Base-by-base conservation (phyloP, 2,329 filamentous ascomycete genomes). In the Sarocladium strictum region DNA sequence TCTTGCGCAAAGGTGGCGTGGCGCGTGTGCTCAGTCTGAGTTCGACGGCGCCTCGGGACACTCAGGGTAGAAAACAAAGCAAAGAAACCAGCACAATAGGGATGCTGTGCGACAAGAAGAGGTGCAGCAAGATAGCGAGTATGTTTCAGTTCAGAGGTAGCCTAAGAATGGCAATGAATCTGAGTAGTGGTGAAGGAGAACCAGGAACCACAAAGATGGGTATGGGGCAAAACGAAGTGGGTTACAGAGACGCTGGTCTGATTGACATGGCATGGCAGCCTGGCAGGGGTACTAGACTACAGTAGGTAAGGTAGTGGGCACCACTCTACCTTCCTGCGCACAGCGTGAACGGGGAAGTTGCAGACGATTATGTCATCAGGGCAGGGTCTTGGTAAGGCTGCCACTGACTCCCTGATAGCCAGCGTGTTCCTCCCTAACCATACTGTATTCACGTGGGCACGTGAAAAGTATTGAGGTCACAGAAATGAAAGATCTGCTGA, bases 1-100 rank as follows among this genome's bases (percentile, higher is more conserved):
- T 51, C 26, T 51, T 33, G 47, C 47, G 47, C 29, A 32, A 27
- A 23, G 21, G 43, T 49, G 43, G 43, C 26, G 43, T 49, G 43
- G 43, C 40, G 21, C 40, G 40, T 19, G 40, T 7, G 26, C 27
- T 29, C 35, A 23, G 47, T 58, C 23, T 24, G 19, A 51, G 23
- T 51, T 51, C 47, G 19, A 24, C 47, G 27, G 47, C 47, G 47
- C 23, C 15, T 14, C 27, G 15, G 26, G 40, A 23, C 15, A 29
- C 6, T 49, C 40, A 23, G 15, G n/a, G n/a, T n/a, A 6, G 37
- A 19, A 19, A 40, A n/a, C 15, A n/a, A 40, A 40, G 37, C 37
- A 19, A 17, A 45, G 35, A 5, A 38, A 38, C 6, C 9, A n/a
- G 35, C 12, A 38, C 35, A n/a, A 15, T 45, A 19, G 21, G 12